phyloP scores from a whole-genome alignment of 2,329 filamentous ascomycete genomes.

The Hymenoscyphus salicellus region DNA sequence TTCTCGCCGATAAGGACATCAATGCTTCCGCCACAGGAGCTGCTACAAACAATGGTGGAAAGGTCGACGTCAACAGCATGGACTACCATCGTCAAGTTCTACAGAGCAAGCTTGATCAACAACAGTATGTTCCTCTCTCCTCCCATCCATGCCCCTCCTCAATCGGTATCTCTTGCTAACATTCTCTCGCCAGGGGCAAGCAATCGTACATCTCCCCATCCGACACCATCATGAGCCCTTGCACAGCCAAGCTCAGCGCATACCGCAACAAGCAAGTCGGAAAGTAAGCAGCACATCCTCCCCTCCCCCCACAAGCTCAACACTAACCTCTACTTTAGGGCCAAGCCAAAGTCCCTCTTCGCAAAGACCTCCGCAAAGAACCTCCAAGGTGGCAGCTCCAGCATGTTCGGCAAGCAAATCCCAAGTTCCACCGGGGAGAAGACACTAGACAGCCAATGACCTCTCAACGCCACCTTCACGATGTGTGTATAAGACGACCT shows the following conservation, averaged over 20 bases:
- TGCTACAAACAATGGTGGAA: constrained; percentile 35
- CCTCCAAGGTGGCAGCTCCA: constrained; percentile 36
- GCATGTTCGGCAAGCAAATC: constrained; percentile 30
- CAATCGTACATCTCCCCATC: constrained; percentile 71
- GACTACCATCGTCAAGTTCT: constrained; percentile 76
- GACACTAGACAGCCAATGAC: constrained; percentile 17
- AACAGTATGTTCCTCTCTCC: constrained; percentile 51
- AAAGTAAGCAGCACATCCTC: constrained; percentile 56
- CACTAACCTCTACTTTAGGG: constrained; percentile 39
- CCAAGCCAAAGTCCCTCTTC: constrained; percentile 67
- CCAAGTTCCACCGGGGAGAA: constrained; percentile 19
- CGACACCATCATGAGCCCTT: constrained; percentile 86
- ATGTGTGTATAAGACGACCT: neutral
- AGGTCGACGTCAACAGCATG: constrained; percentile 60
- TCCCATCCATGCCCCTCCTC: neutral
- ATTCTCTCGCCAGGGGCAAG: constrained; percentile 30
- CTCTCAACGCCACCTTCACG: neutral
- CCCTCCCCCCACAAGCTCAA: neutral
- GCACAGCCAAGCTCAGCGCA: constrained; percentile 76
- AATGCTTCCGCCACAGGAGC: constrained; percentile 51
- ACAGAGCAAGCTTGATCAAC: constrained; percentile 66
- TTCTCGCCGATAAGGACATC: constrained; percentile 64
- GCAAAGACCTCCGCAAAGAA: constrained; percentile 64
- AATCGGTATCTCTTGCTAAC: constrained; percentile 20
- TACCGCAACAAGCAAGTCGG: constrained; percentile 76